Evolutionary conservation across 371 early-diverging fungal species (phyloP).

Genomic region (Haplosporangium sp.): DNA sequence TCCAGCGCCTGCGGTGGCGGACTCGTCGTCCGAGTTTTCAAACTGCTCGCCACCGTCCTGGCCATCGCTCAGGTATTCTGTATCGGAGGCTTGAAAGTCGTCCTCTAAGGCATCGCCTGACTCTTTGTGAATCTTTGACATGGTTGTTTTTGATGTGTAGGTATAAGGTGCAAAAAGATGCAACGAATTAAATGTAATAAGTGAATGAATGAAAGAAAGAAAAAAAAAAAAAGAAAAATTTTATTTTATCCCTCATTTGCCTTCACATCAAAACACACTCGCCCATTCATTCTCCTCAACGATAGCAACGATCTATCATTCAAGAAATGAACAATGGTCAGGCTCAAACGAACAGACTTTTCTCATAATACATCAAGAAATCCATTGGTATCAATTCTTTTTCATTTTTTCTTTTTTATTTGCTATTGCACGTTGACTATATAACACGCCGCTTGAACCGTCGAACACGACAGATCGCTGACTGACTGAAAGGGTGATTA

Average conservation of each 20-base stretch:
- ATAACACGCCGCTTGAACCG: no score
- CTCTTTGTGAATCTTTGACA: conserved; percentile 47
- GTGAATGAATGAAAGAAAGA: conserved; percentile 2
- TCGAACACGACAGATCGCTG: no score
- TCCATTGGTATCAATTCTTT: not conserved
- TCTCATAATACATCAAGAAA: no score
- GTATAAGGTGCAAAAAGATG: not conserved
- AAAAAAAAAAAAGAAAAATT: conserved; percentile 18
- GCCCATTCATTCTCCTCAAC: not conserved
- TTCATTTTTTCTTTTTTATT: conserved; percentile 10
- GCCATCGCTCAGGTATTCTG: conserved; percentile 57
- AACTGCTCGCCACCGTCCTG: conserved; percentile 31
- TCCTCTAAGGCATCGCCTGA: conserved; percentile 77
- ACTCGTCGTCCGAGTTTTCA: conserved; percentile 37
- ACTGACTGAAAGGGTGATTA: no score
- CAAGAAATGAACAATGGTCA: no score
- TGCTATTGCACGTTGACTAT: no score
- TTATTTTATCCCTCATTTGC: not conserved
- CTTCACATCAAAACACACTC: conserved; percentile 8
- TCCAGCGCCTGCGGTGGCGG: conserved; percentile 28
- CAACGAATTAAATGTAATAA: not conserved
- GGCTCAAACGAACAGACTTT: no score
- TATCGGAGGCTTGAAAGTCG: conserved; percentile 69
- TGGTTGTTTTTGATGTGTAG: conserved; percentile 4
- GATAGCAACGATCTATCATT: no score